These are phyloP conservation scores for Ophiocordyceps camponoti-leonardi DNA, from an alignment of 2,329 filamentous ascomycete genomes.

Conservation along the genomic window DNA sequence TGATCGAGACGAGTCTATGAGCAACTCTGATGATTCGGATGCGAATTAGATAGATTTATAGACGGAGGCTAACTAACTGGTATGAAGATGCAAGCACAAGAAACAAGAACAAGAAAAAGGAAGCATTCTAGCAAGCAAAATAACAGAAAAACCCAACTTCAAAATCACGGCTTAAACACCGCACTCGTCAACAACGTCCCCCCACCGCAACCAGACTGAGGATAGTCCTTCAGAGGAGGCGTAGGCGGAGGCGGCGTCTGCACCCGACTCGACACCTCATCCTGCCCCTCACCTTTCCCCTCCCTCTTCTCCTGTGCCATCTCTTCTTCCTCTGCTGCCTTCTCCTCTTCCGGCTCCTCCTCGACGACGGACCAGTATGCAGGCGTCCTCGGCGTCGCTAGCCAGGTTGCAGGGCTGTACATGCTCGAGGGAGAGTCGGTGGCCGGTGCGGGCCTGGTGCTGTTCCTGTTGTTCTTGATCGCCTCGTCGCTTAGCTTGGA, in stretches of 20 bases:
- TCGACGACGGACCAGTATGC: not conserved
- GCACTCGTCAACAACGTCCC: conserved; percentile 30
- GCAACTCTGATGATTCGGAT: too few species aligned
- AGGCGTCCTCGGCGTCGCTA: not conserved
- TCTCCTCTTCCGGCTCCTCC: not conserved
- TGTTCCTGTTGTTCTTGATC: not conserved
- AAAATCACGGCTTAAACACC: conserved; percentile 26
- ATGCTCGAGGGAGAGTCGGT: not conserved
- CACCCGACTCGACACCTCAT: not conserved
- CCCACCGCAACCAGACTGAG: conserved; percentile 10
- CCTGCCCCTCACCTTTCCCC: not conserved
- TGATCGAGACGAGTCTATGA: too few species aligned
- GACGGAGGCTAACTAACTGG: too few species aligned
- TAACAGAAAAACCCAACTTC: not conserved
- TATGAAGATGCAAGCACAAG: too few species aligned
- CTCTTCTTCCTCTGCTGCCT: too few species aligned
- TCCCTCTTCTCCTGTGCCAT: too few species aligned
- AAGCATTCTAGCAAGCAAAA: not conserved
- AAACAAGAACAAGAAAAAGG: not conserved
- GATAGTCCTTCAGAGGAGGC: conserved; percentile 15
- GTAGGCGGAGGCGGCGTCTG: conserved; percentile 14
- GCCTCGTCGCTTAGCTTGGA: conserved; percentile 15
- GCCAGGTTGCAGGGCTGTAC: not conserved
- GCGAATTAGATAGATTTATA: too few species aligned
- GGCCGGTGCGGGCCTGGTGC: not conserved